These are phyloP conservation scores for Balansia obtecta DNA, from an alignment of 2,329 filamentous ascomycete species.

Conservation along the genomic window DNA sequence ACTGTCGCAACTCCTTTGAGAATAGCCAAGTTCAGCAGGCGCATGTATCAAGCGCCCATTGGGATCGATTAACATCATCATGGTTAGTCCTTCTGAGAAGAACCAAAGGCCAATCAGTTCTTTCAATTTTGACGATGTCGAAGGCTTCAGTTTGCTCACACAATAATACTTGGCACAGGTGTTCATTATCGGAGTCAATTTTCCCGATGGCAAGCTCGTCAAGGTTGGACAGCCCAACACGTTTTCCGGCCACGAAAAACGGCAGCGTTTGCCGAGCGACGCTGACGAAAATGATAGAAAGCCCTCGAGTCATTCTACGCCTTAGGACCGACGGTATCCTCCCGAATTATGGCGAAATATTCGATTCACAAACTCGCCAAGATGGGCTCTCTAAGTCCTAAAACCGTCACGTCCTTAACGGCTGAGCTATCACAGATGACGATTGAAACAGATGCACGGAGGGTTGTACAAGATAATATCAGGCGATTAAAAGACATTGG, in stretches of 20 bases:
- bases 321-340: slow-evolving; percentile 57
- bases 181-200: slow-evolving; percentile 78
- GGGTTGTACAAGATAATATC: slow-evolving; percentile 75
- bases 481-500: slow-evolving; percentile 79
- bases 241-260: neutral
- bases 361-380: slow-evolving; percentile 76
- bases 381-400: slow-evolving; percentile 60
- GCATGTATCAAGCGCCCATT: neutral
- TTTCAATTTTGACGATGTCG: neutral
- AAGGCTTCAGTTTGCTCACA: neutral
- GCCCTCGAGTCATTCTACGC: slow-evolving; percentile 79
- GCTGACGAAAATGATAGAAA: slow-evolving; percentile 33
- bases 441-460: slow-evolving; percentile 77
- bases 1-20: neutral
- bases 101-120: too few relatives aligned
- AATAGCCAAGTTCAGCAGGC: neutral
- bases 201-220: slow-evolving; percentile 71
- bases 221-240: slow-evolving; percentile 42
- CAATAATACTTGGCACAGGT: slow-evolving; percentile 36
- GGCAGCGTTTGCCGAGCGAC: neutral
- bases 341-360: slow-evolving; percentile 74
- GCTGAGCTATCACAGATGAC: slow-evolving; percentile 84
- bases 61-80: neutral
- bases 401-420: slow-evolving; percentile 70
- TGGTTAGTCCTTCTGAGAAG: neutral